Evolutionary conservation across 2,329 filamentous ascomycete species (phyloP).

Genomic region (Aspergillus sp.): DNA sequence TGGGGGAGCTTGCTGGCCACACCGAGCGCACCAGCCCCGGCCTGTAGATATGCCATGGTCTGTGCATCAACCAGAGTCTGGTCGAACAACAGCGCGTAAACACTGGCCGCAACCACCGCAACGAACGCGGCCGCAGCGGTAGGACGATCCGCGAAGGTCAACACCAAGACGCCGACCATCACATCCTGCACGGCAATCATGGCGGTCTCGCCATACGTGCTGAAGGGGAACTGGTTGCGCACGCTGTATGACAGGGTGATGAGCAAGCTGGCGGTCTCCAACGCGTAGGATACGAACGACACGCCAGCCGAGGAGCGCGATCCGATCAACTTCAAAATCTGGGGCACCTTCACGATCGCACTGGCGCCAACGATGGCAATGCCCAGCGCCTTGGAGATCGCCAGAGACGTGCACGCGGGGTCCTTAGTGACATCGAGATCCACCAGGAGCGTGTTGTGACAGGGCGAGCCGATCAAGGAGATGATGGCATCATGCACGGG

Average conservation of each 20-base stretch:
- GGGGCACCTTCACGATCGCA: slow-evolving; percentile 91
- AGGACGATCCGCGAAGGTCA: slow-evolving; percentile 73
- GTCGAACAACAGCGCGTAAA: slow-evolving; percentile 67
- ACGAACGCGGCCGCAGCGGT: slow-evolving; percentile 73
- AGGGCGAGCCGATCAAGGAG: slow-evolving; percentile 75
- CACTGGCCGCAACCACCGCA: slow-evolving; percentile 67
- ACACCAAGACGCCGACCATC: slow-evolving; percentile 78
- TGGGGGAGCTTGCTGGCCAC: slow-evolving; percentile 92
- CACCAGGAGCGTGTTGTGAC: slow-evolving; percentile 83
- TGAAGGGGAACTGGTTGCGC: slow-evolving; percentile 89
- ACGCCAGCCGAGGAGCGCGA: slow-evolving; percentile 80
- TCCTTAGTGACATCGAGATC: slow-evolving; percentile 74
- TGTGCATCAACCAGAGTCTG: slow-evolving; percentile 62
- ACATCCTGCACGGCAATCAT: slow-evolving; percentile 92
- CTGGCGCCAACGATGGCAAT: slow-evolving; percentile 90
- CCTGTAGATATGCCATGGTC: slow-evolving; percentile 72
- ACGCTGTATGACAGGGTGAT: slow-evolving; percentile 91
- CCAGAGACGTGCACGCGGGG: slow-evolving; percentile 79
- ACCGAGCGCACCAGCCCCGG: slow-evolving; percentile 75
- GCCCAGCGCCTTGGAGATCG: slow-evolving; percentile 86
- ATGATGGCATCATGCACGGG: slow-evolving; percentile 72
- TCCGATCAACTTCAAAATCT: slow-evolving; percentile 86
- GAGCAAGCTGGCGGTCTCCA: slow-evolving; percentile 84
- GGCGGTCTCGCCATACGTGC: slow-evolving; percentile 92
- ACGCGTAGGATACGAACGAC: slow-evolving; percentile 84